These are phyloP conservation scores for Plasmodium coatneyi DNA, from an alignment of 169 alveolate species.

Conservation along the genomic window DNA sequence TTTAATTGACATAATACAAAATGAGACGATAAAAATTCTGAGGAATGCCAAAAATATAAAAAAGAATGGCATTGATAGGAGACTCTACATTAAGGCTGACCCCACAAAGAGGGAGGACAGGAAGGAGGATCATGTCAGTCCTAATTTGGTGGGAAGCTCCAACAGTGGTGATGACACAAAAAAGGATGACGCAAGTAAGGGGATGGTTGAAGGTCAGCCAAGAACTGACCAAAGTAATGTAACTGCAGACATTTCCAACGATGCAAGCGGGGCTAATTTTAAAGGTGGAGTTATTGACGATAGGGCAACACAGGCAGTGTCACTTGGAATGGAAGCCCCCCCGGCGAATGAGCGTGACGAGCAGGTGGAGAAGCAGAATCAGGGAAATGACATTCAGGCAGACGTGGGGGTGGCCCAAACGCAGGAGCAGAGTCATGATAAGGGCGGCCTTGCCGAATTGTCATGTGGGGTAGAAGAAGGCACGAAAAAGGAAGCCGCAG, in stretches of 20 bases:
- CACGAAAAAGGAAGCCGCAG: neutral
- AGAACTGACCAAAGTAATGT: neutral
- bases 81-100: neutral
- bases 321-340: neutral
- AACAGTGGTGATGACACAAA: neutral
- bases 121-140: neutral
- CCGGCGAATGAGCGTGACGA: neutral
- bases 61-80: neutral
- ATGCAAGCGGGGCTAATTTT: neutral
- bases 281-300: neutral
- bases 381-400: neutral
- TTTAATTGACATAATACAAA: constrained; percentile 70
- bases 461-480: neutral
- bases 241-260: neutral
- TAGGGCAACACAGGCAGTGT: neutral
- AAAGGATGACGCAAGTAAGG: neutral
- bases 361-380: neutral
- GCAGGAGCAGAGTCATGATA: neutral
- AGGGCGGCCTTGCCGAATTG: neutral
- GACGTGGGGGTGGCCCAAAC: neutral
- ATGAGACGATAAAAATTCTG: constrained; percentile 56
- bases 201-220: neutral
- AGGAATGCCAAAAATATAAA: constrained; percentile 42
- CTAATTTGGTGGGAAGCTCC: neutral
- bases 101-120: neutral